phyloP scores from a whole-genome alignment of 2,329 filamentous ascomycete genomes.

The Nannizziopsis arthrosporioides region DNA sequence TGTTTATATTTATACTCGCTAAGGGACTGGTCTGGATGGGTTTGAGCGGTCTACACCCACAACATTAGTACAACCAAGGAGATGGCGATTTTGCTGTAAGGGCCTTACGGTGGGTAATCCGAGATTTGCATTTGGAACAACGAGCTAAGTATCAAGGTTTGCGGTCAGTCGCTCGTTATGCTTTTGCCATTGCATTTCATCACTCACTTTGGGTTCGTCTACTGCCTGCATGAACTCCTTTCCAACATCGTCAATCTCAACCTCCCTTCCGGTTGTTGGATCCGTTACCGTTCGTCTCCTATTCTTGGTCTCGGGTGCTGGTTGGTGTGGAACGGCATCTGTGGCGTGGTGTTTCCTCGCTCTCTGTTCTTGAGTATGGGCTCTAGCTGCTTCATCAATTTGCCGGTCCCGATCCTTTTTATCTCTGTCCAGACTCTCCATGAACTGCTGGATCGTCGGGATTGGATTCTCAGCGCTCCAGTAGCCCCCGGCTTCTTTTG shows the following conservation, averaged over 20 bases:
- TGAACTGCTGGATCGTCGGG: slow-evolving; percentile 75
- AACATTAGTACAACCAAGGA: not conserved
- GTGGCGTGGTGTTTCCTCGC: slow-evolving; percentile 20
- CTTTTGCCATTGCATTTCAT: not conserved
- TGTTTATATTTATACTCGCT: slow-evolving; percentile 75
- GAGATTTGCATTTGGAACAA: slow-evolving; percentile 81
- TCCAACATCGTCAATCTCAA: slow-evolving; percentile 73
- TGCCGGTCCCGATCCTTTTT: slow-evolving; percentile 63
- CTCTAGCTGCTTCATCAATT: slow-evolving; percentile 49
- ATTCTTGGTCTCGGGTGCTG: slow-evolving; percentile 33
- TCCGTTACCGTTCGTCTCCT: slow-evolving; percentile 60
- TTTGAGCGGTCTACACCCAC: slow-evolving; percentile 49
- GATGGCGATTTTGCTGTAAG: not conserved
- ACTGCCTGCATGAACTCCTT: slow-evolving; percentile 57
- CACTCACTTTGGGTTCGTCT: slow-evolving; percentile 55
- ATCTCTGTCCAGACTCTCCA: slow-evolving; percentile 64
- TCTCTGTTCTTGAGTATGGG: slow-evolving; percentile 27
- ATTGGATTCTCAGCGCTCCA: slow-evolving; percentile 77
- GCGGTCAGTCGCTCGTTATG: not conserved
- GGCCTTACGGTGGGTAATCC: slow-evolving; percentile 52
- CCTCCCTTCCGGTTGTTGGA: slow-evolving; percentile 74
- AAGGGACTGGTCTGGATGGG: slow-evolving; percentile 57
- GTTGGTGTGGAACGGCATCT: slow-evolving; percentile 38
- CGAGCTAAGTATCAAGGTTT: slow-evolving; percentile 42
- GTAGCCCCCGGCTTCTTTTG: slow-evolving; percentile 49